phyloP scores from a whole-genome alignment of 495 filamentous ascomycete genomes.

The Neurospora hispaniola region DNA sequence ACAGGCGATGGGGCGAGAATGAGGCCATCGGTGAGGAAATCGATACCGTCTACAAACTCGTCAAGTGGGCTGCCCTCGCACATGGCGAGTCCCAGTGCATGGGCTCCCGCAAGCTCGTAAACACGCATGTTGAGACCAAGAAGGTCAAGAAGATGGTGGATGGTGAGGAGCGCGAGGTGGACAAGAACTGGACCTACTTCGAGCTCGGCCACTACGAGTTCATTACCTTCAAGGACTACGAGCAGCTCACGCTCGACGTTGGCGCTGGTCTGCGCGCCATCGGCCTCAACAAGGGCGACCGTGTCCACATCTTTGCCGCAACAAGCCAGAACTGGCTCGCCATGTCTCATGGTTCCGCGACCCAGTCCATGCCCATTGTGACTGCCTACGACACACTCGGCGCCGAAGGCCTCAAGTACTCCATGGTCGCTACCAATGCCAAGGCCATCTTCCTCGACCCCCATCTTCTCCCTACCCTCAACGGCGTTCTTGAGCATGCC shows the following conservation, averaged over 20 bases:
- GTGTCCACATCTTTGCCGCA: conserved; percentile 80
- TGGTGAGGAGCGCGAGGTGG: conserved; percentile 76
- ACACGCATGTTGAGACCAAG: conserved; percentile 84
- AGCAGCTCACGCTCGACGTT: conserved; percentile 59
- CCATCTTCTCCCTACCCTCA: conserved; percentile 66
- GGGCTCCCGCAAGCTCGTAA: conserved; percentile 68
- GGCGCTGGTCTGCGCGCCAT: conserved; percentile 72
- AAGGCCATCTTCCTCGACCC: conserved; percentile 88
- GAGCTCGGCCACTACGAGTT: conserved; percentile 84
- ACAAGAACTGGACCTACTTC: conserved; percentile 95
- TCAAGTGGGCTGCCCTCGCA: conserved; percentile 64
- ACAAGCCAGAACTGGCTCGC: conserved; percentile 79
- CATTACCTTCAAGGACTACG: conserved; percentile 81
- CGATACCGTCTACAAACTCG: conserved; percentile 76
- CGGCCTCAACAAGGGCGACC: conserved; percentile 60
- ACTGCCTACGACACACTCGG: conserved; percentile 82
- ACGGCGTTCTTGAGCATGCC: conserved; percentile 70
- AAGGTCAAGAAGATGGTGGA: conserved; percentile 96
- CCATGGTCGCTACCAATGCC: conserved; percentile 75
- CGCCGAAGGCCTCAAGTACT: conserved; percentile 86
- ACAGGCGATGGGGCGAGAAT: neutral
- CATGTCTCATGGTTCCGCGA: conserved; percentile 42
- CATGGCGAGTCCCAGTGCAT: conserved; percentile 85
- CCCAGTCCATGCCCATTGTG: conserved; percentile 54
- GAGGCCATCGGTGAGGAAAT: conserved; percentile 52